phyloP scores from a whole-genome alignment of 2,329 filamentous ascomycete species.

The Colletotrichum agaves region DNA sequence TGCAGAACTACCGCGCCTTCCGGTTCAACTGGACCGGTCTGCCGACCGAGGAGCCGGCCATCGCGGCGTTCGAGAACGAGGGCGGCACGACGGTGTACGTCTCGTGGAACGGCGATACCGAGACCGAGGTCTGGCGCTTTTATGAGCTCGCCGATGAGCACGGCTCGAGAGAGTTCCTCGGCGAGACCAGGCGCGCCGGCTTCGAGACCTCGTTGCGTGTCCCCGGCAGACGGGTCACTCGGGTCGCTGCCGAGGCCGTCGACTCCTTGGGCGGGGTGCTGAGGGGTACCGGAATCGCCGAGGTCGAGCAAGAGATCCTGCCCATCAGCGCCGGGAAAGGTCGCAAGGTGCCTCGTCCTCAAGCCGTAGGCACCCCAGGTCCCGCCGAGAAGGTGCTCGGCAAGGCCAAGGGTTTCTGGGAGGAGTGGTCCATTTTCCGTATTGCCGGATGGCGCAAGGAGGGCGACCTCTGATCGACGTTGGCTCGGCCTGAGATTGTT shows the following conservation, averaged over 20 bases:
- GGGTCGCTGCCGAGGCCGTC: slow-evolving; percentile 13
- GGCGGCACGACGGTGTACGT: slow-evolving; percentile 39
- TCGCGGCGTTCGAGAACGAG: slow-evolving; percentile 33
- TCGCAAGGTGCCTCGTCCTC: neutral
- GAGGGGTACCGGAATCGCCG: neutral
- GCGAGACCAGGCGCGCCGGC: slow-evolving; percentile 16
- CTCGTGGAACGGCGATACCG: slow-evolving; percentile 52
- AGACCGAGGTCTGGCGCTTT: slow-evolving; percentile 46
- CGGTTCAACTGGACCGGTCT: slow-evolving; percentile 64
- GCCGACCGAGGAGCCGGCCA: slow-evolving; percentile 51
- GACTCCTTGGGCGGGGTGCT: slow-evolving; percentile 12
- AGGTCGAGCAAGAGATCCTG: slow-evolving; percentile 7
- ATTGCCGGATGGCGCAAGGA: slow-evolving; percentile 1
- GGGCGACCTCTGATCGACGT: slow-evolving; percentile 13
- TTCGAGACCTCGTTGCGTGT: slow-evolving; percentile 30
- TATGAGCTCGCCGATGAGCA: slow-evolving; percentile 38
- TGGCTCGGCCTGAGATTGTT: neutral
- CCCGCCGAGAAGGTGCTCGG: neutral
- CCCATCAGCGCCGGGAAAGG: slow-evolving; percentile 17
- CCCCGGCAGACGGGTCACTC: neutral
- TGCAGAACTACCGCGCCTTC: slow-evolving; percentile 65
- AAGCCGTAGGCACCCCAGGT: neutral
- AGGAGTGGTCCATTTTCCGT: slow-evolving; percentile 6
- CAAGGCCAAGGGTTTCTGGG: slow-evolving; percentile 9
- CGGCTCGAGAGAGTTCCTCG: slow-evolving; percentile 17